phyloP scores from a whole-genome alignment of 2,329 filamentous ascomycete genomes.

The Aspergillus quadricinctus region DNA sequence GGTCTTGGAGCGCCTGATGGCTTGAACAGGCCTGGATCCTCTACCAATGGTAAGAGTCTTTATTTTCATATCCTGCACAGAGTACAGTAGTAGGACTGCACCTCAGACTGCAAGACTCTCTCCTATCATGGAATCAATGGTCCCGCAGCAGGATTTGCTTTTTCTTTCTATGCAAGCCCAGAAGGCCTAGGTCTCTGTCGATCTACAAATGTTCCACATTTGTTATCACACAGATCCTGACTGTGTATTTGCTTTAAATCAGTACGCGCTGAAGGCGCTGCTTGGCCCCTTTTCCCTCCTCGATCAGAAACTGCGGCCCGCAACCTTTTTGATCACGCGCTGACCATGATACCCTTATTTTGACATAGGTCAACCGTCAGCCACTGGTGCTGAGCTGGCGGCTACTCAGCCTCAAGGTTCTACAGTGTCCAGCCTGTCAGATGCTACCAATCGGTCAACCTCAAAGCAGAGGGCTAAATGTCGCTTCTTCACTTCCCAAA shows the following conservation, averaged over 20 bases:
- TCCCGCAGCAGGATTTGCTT: background rate
- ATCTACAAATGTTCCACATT: background rate
- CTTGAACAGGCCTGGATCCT: background rate
- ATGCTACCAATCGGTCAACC: background rate
- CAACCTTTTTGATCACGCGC: slow-evolving; percentile 31
- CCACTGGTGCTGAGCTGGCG: slow-evolving; percentile 27
- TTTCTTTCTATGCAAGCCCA: background rate
- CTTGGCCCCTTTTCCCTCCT: background rate
- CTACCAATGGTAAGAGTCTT: background rate
- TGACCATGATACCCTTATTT: slow-evolving; percentile 20
- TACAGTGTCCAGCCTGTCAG: background rate
- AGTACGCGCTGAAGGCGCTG: background rate
- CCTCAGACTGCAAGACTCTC: background rate
- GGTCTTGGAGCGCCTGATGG: background rate
- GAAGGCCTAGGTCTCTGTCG: background rate
- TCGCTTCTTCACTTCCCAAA: slow-evolving; percentile 23
- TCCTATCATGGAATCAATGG: background rate
- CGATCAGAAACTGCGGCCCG: slow-evolving; percentile 18
- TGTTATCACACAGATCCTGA: slow-evolving; percentile 1
- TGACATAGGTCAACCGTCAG: slow-evolving; percentile 18
- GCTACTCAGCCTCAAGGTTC: slow-evolving; percentile 20
- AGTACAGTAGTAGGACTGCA: background rate
- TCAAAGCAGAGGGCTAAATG: slow-evolving; percentile 13
- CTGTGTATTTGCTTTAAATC: background rate
- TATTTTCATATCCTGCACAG: background rate